Conservation (phyloP, 2,329 filamentous ascomycete genomes). For the Alternaria novae-zelandiae region DNA sequence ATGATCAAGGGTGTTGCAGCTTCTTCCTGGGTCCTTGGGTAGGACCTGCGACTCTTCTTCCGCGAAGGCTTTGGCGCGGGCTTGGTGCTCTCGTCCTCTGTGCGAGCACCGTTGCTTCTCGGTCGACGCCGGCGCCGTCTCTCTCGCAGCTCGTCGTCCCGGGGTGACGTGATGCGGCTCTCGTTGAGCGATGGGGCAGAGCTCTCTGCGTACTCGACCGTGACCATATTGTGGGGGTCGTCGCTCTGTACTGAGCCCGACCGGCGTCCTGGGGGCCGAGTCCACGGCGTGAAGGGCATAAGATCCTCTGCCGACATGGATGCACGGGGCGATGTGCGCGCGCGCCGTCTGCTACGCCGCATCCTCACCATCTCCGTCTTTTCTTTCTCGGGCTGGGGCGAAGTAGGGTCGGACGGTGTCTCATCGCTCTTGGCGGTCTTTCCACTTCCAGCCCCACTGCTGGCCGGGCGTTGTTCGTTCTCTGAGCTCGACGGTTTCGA, state of each 20-base stretch:
- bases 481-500: conserved; percentile 41
- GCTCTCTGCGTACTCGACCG: conserved; percentile 38
- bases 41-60: conserved; percentile 34
- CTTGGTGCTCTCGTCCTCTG: conserved; percentile 32
- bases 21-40: conserved; percentile 32
- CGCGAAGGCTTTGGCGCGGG: conserved; percentile 25
- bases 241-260: conserved; percentile 35
- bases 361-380: conserved; percentile 36
- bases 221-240: conserved; percentile 31
- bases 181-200: conserved; percentile 17
- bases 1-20: conserved; percentile 23
- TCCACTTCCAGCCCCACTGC: conserved; percentile 43
- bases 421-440: conserved; percentile 31
- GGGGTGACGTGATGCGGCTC: conserved; percentile 16
- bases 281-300: conserved; percentile 24
- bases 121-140: conserved; percentile 37
- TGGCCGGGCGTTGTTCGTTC: conserved; percentile 41
- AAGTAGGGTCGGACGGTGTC: conserved; percentile 21
- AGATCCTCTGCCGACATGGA: conserved; percentile 43
- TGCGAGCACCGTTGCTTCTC: conserved; percentile 31
- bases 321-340: conserved; percentile 38
- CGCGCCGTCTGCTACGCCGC: conserved; percentile 35
- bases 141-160: conserved; percentile 36
- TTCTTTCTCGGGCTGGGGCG: conserved; percentile 26
- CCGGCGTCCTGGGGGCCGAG: conserved; percentile 22